phyloP scores from a whole-genome alignment of 306 rosid species.

The Cucumis melo region DNA sequence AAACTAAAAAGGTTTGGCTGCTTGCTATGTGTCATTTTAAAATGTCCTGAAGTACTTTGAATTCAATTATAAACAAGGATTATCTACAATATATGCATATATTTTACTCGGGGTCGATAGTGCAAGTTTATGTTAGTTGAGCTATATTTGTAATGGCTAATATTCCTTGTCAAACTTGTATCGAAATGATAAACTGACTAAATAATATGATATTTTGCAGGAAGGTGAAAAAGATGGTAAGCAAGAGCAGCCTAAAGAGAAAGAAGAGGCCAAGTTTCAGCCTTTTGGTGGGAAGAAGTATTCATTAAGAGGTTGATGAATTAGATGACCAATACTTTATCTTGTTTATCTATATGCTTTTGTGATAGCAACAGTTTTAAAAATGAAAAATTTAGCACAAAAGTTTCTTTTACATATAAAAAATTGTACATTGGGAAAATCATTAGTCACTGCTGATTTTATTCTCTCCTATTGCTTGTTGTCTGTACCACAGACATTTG shows the following conservation, averaged over 20 bases:
- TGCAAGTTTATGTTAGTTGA: too few species aligned
- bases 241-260: conserved; percentile 32
- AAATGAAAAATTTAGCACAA: background rate
- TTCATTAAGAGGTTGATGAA: conserved; percentile 65
- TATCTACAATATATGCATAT: background rate
- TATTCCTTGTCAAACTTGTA: background rate
- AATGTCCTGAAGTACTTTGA: background rate
- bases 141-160: too few species aligned
- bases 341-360: background rate
- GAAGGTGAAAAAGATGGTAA: conserved; percentile 44
- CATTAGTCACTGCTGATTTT: background rate
- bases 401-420: background rate
- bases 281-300: conserved; percentile 78
- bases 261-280: conserved; percentile 61
- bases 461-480: background rate
- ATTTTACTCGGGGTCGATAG: too few species aligned
- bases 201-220: conserved; percentile 16
- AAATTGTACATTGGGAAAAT: conserved; percentile 1
- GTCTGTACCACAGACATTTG: background rate
- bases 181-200: background rate
- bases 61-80: background rate
- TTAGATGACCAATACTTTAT: background rate
- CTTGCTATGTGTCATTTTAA: background rate
- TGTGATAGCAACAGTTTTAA: background rate
- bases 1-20: conserved; percentile 41